These are phyloP conservation scores for Glycine tomentella DNA, from an alignment of 306 rosid genomes.

Conservation along the genomic window DNA sequence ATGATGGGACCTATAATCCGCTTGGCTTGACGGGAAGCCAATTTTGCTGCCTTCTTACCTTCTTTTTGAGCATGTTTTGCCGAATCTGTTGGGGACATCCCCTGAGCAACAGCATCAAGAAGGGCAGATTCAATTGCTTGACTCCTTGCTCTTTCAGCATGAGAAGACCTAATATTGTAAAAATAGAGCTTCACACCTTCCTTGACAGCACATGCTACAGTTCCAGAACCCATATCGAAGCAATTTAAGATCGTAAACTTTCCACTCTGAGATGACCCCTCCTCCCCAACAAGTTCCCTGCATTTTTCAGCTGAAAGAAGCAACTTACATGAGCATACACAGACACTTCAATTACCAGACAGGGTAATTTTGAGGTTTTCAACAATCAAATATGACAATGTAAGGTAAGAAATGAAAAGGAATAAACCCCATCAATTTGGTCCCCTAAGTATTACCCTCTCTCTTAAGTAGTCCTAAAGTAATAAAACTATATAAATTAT, in stretches of 20 bases:
- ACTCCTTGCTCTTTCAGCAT: conserved; percentile 59
- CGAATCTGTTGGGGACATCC: conserved; percentile 62
- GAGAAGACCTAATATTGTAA: conserved; percentile 69
- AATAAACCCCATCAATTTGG: neutral
- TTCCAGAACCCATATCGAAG: conserved; percentile 85
- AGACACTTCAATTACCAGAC: conserved; percentile 12
- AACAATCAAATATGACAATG: neutral
- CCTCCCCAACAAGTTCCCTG: conserved; percentile 87
- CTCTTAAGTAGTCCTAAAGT: neutral
- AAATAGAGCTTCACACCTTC: conserved; percentile 82
- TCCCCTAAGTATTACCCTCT: neutral
- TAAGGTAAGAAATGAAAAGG: neutral
- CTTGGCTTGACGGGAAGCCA: conserved; percentile 75
- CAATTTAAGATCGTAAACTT: conserved; percentile 79
- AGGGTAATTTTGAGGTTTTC: neutral
- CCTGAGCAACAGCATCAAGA: conserved; percentile 66
- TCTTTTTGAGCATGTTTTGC: conserved; percentile 71
- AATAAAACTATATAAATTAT: neutral
- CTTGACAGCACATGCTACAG: conserved; percentile 78
- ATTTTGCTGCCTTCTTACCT: conserved; percentile 77
- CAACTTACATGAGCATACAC: conserved; percentile 41
- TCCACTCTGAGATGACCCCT: conserved; percentile 83
- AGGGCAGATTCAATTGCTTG: conserved; percentile 66
- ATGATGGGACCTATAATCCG: conserved; percentile 81
- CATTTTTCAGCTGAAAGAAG: conserved; percentile 79